Conservation (phyloP, 2,329 filamentous ascomycete genomes). For the Alternaria dauci region DNA sequence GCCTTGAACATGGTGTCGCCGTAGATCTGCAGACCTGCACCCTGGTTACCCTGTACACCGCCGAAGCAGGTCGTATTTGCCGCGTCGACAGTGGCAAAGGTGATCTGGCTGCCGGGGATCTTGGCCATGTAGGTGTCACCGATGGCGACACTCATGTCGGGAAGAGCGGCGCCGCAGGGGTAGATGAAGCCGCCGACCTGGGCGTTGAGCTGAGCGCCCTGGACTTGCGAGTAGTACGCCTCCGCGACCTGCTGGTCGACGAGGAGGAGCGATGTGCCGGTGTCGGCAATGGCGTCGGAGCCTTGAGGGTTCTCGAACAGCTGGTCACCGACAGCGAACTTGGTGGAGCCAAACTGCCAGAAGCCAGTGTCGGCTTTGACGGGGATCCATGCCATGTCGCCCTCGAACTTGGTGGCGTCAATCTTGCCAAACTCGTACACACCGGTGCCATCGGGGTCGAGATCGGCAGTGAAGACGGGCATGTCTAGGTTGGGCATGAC, state of each 20-base stretch:
- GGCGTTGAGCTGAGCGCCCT: conserved; percentile 48
- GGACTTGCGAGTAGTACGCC: conserved; percentile 56
- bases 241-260: conserved; percentile 63
- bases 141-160: conserved; percentile 62
- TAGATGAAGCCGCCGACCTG: conserved; percentile 56
- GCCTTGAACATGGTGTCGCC: conserved; percentile 70
- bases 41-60: conserved; percentile 68
- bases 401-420: conserved; percentile 69
- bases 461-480: conserved; percentile 75
- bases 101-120: conserved; percentile 59
- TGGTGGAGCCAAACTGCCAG: conserved; percentile 71
- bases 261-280: conserved; percentile 70
- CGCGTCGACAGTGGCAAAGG: conserved; percentile 49
- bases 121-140: conserved; percentile 66
- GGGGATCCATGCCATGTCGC: conserved; percentile 67
- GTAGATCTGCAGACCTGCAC: conserved; percentile 66
- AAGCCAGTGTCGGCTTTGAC: conserved; percentile 71
- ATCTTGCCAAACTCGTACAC: conserved; percentile 79
- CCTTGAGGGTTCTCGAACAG: conserved; percentile 62
- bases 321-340: conserved; percentile 65
- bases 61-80: conserved; percentile 69
- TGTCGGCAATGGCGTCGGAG: conserved; percentile 58
- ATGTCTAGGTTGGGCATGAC: conserved; percentile 66
- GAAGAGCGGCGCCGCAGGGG: conserved; percentile 53
- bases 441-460: conserved; percentile 68